Evolutionary conservation across 257 asterid species (phyloP).

Genomic region (Catharanthus roseus): DNA sequence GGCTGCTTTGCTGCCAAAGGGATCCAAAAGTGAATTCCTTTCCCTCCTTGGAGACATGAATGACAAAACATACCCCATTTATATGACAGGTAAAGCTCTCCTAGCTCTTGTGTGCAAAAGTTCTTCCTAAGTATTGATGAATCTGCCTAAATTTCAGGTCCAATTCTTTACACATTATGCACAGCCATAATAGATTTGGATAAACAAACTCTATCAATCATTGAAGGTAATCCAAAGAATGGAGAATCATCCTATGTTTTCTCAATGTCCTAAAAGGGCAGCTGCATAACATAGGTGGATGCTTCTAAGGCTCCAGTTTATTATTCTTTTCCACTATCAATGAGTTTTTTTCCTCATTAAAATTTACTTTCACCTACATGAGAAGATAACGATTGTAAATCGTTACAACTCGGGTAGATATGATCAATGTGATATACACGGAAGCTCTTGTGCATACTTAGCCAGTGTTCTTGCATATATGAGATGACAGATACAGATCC

Average conservation of each 20-base stretch:
- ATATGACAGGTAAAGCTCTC: slow-evolving; percentile 58
- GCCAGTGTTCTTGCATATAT: not conserved
- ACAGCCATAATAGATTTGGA: slow-evolving; percentile 33
- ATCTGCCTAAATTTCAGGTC: slow-evolving; percentile 47
- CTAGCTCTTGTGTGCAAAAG: not conserved
- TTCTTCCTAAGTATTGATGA: not conserved
- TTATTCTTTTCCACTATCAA: not conserved
- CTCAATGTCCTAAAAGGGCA: slow-evolving; percentile 16
- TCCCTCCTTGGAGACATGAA: slow-evolving; percentile 58
- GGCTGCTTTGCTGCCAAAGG: slow-evolving; percentile 56
- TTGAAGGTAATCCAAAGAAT: slow-evolving; percentile 33
- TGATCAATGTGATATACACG: not conserved
- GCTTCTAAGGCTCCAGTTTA: not conserved
- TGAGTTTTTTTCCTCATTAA: not conserved
- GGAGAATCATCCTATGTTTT: slow-evolving; percentile 23
- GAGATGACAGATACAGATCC: not conserved
- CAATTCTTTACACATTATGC: slow-evolving; percentile 44
- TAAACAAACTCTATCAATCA: slow-evolving; percentile 26
- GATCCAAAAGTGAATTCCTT: slow-evolving; percentile 52
- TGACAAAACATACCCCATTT: slow-evolving; percentile 56
- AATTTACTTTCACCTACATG: not conserved
- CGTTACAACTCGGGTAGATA: not conserved
- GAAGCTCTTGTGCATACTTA: not conserved
- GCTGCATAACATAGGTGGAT: not conserved
- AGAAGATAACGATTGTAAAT: not conserved